These are phyloP conservation scores for Lasiodiplodia theobromae DNA, from an alignment of 2,329 filamentous ascomycete species.

Conservation along the genomic window DNA sequence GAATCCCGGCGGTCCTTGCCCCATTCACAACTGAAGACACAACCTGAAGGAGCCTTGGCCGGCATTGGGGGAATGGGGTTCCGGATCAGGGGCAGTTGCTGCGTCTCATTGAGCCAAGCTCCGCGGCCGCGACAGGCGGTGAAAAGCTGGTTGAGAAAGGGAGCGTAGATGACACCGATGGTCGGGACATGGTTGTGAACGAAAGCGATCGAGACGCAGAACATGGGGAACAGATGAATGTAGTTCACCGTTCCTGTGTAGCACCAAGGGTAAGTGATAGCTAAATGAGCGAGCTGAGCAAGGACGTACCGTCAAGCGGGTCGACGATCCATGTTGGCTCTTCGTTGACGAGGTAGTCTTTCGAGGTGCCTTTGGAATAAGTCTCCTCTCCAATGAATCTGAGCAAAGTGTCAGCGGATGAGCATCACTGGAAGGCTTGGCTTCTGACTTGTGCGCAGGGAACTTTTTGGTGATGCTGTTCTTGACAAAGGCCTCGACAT, in stretches of 20 bases:
- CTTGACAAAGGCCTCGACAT: slow-evolving; percentile 76
- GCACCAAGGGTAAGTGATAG: slow-evolving; percentile 15
- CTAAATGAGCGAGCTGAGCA: neutral
- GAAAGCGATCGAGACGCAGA: slow-evolving; percentile 79
- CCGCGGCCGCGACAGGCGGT: slow-evolving; percentile 70
- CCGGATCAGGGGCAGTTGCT: slow-evolving; percentile 67
- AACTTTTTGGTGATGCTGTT: slow-evolving; percentile 65
- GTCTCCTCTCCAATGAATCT: slow-evolving; percentile 81
- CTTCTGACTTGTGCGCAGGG: slow-evolving; percentile 69
- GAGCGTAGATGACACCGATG: slow-evolving; percentile 76
- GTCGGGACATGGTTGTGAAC: slow-evolving; percentile 65
- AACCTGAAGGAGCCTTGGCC: slow-evolving; percentile 68
- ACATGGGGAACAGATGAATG: slow-evolving; percentile 81
- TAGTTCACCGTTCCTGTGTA: slow-evolving; percentile 73
- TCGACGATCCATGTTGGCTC: slow-evolving; percentile 78
- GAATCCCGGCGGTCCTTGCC: slow-evolving; percentile 76
- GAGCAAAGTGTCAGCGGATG: slow-evolving; percentile 13
- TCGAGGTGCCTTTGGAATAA: slow-evolving; percentile 72
- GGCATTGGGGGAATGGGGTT: slow-evolving; percentile 70
- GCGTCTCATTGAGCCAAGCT: slow-evolving; percentile 72
- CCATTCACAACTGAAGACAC: slow-evolving; percentile 79
- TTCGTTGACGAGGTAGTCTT: slow-evolving; percentile 70
- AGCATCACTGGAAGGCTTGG: neutral
- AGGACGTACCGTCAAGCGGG: slow-evolving; percentile 69
- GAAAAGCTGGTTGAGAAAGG: slow-evolving; percentile 73